Evolutionary conservation across 1,284 basidiomycete genomes (phyloP).

Genomic region (Exobasidium rhododendri): DNA sequence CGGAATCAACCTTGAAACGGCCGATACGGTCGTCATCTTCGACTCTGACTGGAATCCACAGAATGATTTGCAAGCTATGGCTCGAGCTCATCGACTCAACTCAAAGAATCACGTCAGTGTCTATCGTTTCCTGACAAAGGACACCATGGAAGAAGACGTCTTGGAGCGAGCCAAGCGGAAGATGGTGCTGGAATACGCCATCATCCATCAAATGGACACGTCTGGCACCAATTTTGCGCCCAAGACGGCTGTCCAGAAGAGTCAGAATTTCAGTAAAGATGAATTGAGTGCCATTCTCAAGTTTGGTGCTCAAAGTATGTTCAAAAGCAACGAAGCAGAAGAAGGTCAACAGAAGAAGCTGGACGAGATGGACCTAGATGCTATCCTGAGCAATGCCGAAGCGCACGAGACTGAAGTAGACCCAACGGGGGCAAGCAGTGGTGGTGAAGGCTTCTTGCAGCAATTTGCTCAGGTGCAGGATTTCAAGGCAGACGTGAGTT

Average conservation of each 20-base stretch:
- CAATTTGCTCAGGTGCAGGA: constrained; percentile 95
- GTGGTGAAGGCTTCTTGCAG: constrained; percentile 92
- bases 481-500: constrained; percentile 86
- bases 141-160: constrained; percentile 98
- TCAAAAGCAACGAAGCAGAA: constrained; percentile 81
- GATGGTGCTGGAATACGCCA: constrained; percentile 99
- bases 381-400: constrained; percentile 93
- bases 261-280: constrained; percentile 89
- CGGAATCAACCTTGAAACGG: constrained; percentile 65
- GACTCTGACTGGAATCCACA: constrained; percentile 87
- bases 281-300: constrained; percentile 98
- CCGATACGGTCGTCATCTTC: constrained; percentile 98
- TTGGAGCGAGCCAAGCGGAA: constrained; percentile 97
- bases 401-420: constrained; percentile 86
- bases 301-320: constrained; percentile 98
- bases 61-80: constrained; percentile 98
- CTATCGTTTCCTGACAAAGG: constrained; percentile 94
- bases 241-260: constrained; percentile 56
- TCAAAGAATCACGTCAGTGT: constrained; percentile 93
- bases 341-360: constrained; percentile 88
- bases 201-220: constrained; percentile 99
- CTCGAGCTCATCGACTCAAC: constrained; percentile 66
- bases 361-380: constrained; percentile 98
- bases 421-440: constrained; percentile 71
- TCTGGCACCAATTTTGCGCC: constrained; percentile 88